Base-by-base conservation (phyloP, 2,329 filamentous ascomycete genomes). In the Emericellopsis atlantica region DNA sequence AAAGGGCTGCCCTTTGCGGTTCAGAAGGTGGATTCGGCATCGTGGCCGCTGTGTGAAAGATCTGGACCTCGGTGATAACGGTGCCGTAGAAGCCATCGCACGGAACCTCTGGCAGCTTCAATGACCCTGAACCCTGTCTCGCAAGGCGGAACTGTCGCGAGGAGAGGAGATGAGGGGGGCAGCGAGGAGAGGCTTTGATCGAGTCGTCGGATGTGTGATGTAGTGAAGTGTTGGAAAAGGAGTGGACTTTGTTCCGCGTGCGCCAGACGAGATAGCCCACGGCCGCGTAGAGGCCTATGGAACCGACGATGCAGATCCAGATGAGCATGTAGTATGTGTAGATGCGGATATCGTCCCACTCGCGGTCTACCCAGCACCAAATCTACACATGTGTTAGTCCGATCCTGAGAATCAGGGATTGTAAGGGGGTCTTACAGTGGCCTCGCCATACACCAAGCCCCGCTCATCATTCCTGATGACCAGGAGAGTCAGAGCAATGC, bases 401-500 rank as follows among this genome's bases (percentile, higher is more conserved):
- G 3, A 15, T 5, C 10, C 21, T 10, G 36, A 11, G 22, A 8
- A 14, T 12, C 5, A 31, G 6, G 11, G 10, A 32, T 3, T n/a
- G 11, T 18, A 2, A 18, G 9, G 11, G 31, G 9, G 16, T 22
- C 68, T 48, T 51, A 76, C 74, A 23, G 72, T 76, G 18, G 74
- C 73, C 54, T 76, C 62, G 11, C 74, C 74, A 45, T 76, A 78
- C 1, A 74, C 58, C 3, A 56, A 55, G 0, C 63, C 61, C 12
- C 58, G 55, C 11, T 49, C 45, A 5, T 56, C 47, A 32, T 51
- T 55, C 22, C 58, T 59, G 40, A 83, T 60, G 37, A 84, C 69
- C 23, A 88, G 66, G 45, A 83, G 77, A 16, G 72, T 61, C 23
- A 89, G 53, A 0, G 82, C 74, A 8, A 84, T 81, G 29, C 83